A percentile compares a stretch with the other conserved stretches of the same genome.
phyloP scores from a whole-genome alignment of 2,329 filamentous ascomycete species.

The Chaetomium olivaceum region DNA sequence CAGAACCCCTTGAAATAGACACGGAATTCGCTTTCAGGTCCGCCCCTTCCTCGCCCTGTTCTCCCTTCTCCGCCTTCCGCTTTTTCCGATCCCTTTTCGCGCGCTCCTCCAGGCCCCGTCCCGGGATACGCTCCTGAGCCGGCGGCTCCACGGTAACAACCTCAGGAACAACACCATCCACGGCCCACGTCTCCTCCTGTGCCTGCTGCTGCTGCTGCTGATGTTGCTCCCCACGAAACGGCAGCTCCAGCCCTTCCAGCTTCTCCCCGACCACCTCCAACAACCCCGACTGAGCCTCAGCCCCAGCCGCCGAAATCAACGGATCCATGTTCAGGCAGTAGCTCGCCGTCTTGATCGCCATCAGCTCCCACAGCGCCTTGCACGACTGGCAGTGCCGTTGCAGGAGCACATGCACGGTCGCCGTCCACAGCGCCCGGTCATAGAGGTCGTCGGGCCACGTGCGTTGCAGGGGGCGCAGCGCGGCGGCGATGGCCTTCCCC shows the following conservation, averaged over 20 bases:
- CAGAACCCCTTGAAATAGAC: neutral
- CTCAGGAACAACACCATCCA: neutral
- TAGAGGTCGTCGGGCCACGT: neutral
- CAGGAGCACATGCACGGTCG: conserved; percentile 3
- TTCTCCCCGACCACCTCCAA: neutral
- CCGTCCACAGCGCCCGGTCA: conserved; percentile 1
- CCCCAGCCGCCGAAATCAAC: neutral
- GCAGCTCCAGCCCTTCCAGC: neutral
- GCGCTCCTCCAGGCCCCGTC: neutral
- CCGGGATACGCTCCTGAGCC: neutral
- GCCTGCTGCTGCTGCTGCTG: too few species aligned
- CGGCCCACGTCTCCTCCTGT: neutral
- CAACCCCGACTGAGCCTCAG: neutral
- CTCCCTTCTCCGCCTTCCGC: neutral
- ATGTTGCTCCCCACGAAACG: neutral
- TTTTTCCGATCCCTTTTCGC: neutral
- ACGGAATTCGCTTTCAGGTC: neutral
- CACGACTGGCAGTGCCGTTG: conserved; percentile 6
- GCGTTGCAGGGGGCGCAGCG: neutral
- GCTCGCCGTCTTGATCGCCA: neutral
- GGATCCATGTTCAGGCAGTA: neutral
- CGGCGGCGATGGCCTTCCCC: neutral
- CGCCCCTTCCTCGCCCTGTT: neutral
- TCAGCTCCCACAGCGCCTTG: conserved; percentile 15
- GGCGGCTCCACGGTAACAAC: neutral